phyloP scores from a whole-genome alignment of 2,329 filamentous ascomycete genomes.

The Laburnicola sp. region DNA sequence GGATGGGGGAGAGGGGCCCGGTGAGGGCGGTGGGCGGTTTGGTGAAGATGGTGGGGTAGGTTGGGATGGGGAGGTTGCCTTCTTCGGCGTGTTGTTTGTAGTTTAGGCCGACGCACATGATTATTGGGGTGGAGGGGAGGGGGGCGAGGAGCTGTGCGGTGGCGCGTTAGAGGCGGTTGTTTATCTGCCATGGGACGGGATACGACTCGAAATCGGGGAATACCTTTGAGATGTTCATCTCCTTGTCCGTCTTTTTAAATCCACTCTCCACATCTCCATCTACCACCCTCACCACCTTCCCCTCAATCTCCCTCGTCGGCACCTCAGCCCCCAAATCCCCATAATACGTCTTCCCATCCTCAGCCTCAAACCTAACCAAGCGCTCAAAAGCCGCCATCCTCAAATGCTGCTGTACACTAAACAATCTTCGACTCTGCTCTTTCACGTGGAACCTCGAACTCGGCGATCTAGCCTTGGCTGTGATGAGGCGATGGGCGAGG shows the following conservation, averaged over 20 bases:
- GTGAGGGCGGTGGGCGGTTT: constrained; percentile 43
- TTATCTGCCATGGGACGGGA: not conserved
- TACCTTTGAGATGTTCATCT: constrained; percentile 33
- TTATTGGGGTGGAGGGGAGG: constrained; percentile 31
- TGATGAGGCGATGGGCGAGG: too few species aligned
- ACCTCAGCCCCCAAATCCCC: constrained; percentile 37
- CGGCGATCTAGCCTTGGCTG: not conserved
- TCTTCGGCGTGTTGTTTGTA: constrained; percentile 42
- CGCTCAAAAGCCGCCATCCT: constrained; percentile 36
- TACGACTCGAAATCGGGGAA: not conserved
- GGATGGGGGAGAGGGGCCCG: constrained; percentile 35
- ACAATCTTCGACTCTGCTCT: not conserved
- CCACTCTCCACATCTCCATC: constrained; percentile 34
- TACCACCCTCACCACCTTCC: constrained; percentile 34
- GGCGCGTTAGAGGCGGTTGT: not conserved
- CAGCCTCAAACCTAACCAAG: constrained; percentile 38
- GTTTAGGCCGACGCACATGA: constrained; percentile 43
- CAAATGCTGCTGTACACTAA: not conserved
- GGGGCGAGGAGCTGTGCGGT: constrained; percentile 31
- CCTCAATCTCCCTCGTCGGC: constrained; percentile 36
- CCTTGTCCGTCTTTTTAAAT: constrained; percentile 33
- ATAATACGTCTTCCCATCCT: constrained; percentile 35
- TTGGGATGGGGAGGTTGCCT: constrained; percentile 36
- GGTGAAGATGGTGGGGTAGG: constrained; percentile 41
- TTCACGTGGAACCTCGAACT: not conserved